Evolutionary conservation across 1,284 basidiomycete genomes (phyloP).

Genomic region (Apiotrichum brassicae): DNA sequence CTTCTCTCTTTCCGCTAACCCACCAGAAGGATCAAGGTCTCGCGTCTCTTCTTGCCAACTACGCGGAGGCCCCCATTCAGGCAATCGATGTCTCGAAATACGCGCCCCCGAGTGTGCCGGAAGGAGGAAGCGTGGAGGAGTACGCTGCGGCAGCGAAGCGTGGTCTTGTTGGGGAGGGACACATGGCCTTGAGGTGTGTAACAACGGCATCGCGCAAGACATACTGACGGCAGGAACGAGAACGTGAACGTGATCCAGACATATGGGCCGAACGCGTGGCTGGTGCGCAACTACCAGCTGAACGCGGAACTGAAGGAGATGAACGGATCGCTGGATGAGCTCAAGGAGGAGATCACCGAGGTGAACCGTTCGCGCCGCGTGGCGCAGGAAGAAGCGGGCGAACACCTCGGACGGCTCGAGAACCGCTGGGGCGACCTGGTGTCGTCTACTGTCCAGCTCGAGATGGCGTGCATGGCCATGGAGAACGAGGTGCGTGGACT

Average conservation of each 20-base stretch:
- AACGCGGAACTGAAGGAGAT: slow-evolving; percentile 69
- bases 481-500: slow-evolving; percentile 41
- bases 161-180: slow-evolving; percentile 78
- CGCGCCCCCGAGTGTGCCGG: slow-evolving; percentile 61
- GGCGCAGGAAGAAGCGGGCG: slow-evolving; percentile 46
- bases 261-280: slow-evolving; percentile 86
- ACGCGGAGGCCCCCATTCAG: slow-evolving; percentile 54
- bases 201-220: too few species aligned
- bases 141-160: slow-evolving; percentile 73
- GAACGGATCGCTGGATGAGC: slow-evolving; percentile 63
- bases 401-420: slow-evolving; percentile 41
- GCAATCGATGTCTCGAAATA: slow-evolving; percentile 74
- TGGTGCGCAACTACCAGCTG: slow-evolving; percentile 79
- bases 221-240: slow-evolving; percentile 63
- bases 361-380: slow-evolving; percentile 83
- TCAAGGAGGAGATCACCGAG: slow-evolving; percentile 68
- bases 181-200: slow-evolving; percentile 73
- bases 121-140: slow-evolving; percentile 61
- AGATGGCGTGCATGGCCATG: slow-evolving; percentile 45
- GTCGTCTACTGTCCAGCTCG: slow-evolving; percentile 41
- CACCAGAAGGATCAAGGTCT: slow-evolving; percentile 46
- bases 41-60: slow-evolving; percentile 62
- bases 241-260: slow-evolving; percentile 78
- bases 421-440: slow-evolving; percentile 44
- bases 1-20: neutral